Conservation (phyloP, 192 early-diverging fungal genomes). For the Gryganskiella cystojenkinii region DNA sequence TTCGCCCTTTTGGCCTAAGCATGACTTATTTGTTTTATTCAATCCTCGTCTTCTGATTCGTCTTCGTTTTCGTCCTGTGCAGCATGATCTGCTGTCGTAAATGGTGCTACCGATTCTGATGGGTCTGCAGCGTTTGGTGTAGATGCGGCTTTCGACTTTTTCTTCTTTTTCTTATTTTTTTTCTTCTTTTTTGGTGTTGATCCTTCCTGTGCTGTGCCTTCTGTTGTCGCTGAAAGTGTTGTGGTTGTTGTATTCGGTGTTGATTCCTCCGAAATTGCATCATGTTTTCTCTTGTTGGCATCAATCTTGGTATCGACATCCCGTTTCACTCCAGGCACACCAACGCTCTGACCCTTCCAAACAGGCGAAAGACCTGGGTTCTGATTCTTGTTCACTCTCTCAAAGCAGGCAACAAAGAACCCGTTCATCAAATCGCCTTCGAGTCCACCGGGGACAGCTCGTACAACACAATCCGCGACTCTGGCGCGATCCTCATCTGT, state of each 20-base stretch:
- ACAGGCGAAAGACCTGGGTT: constrained; percentile 14
- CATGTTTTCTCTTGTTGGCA: constrained; percentile 24
- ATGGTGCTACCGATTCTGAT: neutral
- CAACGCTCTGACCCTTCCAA: constrained; percentile 23
- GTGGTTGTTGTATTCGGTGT: neutral
- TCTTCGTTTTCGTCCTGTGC: neutral
- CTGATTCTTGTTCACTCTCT: constrained; percentile 57
- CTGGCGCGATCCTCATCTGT: constrained; percentile 37
- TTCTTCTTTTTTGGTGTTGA: constrained; percentile 15
- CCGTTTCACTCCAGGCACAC: too few species aligned
- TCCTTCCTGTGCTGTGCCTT: too few species aligned
- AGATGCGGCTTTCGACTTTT: constrained; percentile 5
- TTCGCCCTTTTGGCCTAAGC: too few species aligned
- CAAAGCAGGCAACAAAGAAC: constrained; percentile 97
- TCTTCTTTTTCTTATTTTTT: constrained; percentile 53
- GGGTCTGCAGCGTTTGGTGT: neutral
- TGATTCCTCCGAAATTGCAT: constrained; percentile 8
- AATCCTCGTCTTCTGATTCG: neutral
- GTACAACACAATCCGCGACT: constrained; percentile 63
- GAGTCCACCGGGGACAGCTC: constrained; percentile 76
- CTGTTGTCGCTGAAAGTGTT: neutral
- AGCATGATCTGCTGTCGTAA: neutral
- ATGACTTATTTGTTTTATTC: neutral
- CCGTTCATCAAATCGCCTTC: constrained; percentile 92
- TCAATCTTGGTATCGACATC: neutral